Base-by-base conservation (phyloP, 257 asterid genomes). In the Solanum lycopersicoides region DNA sequence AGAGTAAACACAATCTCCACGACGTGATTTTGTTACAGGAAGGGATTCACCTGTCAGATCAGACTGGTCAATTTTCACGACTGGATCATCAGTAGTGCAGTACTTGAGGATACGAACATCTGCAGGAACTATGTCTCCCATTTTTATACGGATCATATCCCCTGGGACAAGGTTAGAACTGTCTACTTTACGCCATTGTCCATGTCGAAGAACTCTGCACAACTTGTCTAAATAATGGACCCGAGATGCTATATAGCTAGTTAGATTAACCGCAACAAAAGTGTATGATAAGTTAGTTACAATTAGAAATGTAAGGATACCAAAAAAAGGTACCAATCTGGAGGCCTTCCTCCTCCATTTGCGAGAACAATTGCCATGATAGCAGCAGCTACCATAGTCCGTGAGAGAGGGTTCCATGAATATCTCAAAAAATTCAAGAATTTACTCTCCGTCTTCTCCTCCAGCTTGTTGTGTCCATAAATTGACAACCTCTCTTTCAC, bases 341-440 rank as follows among this genome's bases (percentile, higher is more conserved):
- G 98, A 86, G 98, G 98, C 93, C 95, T 96, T 85, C 95, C 95
- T 84, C 99, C 98, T 91, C 98, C 99, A 91, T 96, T 95, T 74
- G 98, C 98, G 86, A 95, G 99, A 72, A 97, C 98, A 88, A 95
- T 95, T 16, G 99, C 98, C 98, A 96, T 96, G 86, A 96, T 92
- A 16, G 98, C 99, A 42, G 98, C 99, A 89, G 95, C 97, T 92
- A 94, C 98, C 99, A 95, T 96, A 83, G 94, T 97, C 99, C 95
- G 94, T 82, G 99, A 93, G 39, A 96, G 98, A 87, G 99, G 99
- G 87, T 96, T 95, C 98, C 98, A 95, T 98, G 92, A 95, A 92
- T 95, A 95, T 87, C 98, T 98, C 90, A 95, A 88, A 87, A 93
- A 94, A 89, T 94, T 96, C 56, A 94, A 87, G 47, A 95, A 28